Base-by-base conservation (phyloP, 352 stramenopile species). In the Phytophthora sojae region DNA sequence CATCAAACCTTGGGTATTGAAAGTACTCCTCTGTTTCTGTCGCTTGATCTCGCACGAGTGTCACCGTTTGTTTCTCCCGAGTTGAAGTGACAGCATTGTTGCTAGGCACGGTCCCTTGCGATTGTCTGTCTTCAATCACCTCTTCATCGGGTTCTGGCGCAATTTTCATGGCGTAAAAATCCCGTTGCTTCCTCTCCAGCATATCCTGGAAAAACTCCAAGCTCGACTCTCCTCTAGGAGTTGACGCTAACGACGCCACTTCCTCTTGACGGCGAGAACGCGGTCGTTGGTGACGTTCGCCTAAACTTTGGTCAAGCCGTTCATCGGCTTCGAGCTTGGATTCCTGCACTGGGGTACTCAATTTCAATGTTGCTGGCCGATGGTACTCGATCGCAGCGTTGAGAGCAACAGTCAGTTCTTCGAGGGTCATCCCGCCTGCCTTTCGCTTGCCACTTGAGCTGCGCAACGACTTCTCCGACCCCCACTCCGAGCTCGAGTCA, bases 311-410 rank as follows among this genome's bases (percentile, higher is more conserved):
- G 2, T 6, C 15, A 49, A 23, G 23, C 11, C 32, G 39, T 2
- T 64, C 23, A 4, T 26, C 25, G 45, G n/a, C 35, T 17, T 71
- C 60, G 0, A 2, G n/a, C 6, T 50, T 32, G 6, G 19, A n/a
- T 5, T 57, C 15, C 11, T 55, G 29, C 23, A 23, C 26, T 6
- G 17, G 0, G 17, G n/a, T 57, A 11, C 1, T 47, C 11, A 2
- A 2, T 21, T 66, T 62, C 29, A 2, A 2, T 21, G 63, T 62
- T 19, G 63, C 19, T 11, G 70, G 67, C 11, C 57, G 64, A 64
- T 89, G 77, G 6, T 82, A 82, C 11, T 83, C 71, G 32, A 92
- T 92, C 11, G 84, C 81, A 37, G 80, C 82, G 29, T 90, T 84
- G 32, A 92, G 53, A 23, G 81, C 83, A 25, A 92, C 56, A 2